Evolutionary conservation across 139 green algal species (phyloP).

Genomic region (Astrephomene gubernaculifera): DNA sequence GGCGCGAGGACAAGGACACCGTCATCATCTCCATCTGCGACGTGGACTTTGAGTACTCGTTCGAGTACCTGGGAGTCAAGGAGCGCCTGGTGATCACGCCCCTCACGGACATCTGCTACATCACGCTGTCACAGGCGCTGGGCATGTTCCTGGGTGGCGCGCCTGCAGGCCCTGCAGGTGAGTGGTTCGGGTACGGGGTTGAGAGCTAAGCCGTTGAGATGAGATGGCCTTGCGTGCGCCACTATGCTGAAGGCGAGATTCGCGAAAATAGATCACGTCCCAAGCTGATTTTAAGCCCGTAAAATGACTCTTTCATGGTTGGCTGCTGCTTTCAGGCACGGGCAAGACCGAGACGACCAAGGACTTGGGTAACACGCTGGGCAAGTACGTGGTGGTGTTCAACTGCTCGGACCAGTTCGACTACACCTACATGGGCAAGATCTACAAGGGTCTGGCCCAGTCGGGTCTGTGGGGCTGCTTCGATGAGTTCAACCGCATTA

Average conservation of each 20-base stretch:
- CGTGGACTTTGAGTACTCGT: slow-evolving; percentile 98
- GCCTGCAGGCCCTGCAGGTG: slow-evolving; percentile 88
- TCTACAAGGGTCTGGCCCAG: slow-evolving; percentile 98
- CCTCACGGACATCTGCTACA: slow-evolving; percentile 97
- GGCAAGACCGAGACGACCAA: slow-evolving; percentile 99
- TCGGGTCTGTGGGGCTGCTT: slow-evolving; percentile 96
- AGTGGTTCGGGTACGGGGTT: no score
- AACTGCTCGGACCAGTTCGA: slow-evolving; percentile 99
- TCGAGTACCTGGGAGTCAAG: slow-evolving; percentile 96
- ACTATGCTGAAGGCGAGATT: no score
- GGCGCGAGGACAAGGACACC: slow-evolving; percentile 93
- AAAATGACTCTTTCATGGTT: no score
- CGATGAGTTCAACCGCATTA: slow-evolving; percentile 99
- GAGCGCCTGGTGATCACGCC: slow-evolving; percentile 97
- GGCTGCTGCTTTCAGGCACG: slow-evolving; percentile 78
- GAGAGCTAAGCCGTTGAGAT: no score
- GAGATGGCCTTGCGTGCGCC: no score
- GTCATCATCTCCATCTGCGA: slow-evolving; percentile 97
- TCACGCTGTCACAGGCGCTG: slow-evolving; percentile 93
- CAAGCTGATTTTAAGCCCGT: no score
- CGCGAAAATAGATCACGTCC: no score
- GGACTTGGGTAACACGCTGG: slow-evolving; percentile 94
- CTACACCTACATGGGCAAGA: slow-evolving; percentile 97
- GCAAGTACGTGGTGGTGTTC: slow-evolving; percentile 98
- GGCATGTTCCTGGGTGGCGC: slow-evolving; percentile 97